These are phyloP conservation scores for Eimeria falciformis DNA, from an alignment of 169 alveolate species.

Conservation along the genomic window DNA sequence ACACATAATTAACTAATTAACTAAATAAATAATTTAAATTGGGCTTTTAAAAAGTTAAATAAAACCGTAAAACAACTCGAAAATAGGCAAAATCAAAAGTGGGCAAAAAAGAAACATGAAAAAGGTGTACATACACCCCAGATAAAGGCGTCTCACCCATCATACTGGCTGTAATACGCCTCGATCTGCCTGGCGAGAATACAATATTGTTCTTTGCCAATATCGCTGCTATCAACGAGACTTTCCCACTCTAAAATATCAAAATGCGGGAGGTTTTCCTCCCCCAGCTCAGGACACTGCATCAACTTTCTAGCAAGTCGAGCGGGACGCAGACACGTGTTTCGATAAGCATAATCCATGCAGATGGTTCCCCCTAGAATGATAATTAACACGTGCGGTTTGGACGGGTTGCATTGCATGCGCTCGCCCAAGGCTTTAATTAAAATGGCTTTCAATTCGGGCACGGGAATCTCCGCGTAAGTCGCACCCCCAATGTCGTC, in stretches of 20 bases:
- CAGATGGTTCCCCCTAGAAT: slow-evolving; percentile 80
- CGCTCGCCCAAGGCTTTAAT: background rate
- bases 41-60: too few species aligned
- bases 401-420: background rate
- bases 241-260: slow-evolving; percentile 80
- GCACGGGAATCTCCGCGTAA: background rate
- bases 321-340: slow-evolving; percentile 40
- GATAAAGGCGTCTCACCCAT: slow-evolving; percentile 50
- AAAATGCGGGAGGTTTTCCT: slow-evolving; percentile 47
- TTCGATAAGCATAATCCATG: slow-evolving; percentile 61
- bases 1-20: background rate
- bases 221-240: slow-evolving; percentile 76
- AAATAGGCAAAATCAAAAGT: background rate
- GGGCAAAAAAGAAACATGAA: background rate
- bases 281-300: slow-evolving; percentile 51
- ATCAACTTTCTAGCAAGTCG: slow-evolving; percentile 19
- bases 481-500: background rate
- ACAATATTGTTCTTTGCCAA: slow-evolving; percentile 76
- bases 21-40: too few species aligned
- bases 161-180: slow-evolving; percentile 74
- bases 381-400: slow-evolving; percentile 72
- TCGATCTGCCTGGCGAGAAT: slow-evolving; percentile 74
- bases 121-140: background rate
- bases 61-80: background rate
- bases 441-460: background rate